A percentile compares a stretch with the other conserved stretches of the same genome.
Evolutionary conservation across 305 asterid genomes (phyloP).

Genomic region (Fraxinus sp.): DNA sequence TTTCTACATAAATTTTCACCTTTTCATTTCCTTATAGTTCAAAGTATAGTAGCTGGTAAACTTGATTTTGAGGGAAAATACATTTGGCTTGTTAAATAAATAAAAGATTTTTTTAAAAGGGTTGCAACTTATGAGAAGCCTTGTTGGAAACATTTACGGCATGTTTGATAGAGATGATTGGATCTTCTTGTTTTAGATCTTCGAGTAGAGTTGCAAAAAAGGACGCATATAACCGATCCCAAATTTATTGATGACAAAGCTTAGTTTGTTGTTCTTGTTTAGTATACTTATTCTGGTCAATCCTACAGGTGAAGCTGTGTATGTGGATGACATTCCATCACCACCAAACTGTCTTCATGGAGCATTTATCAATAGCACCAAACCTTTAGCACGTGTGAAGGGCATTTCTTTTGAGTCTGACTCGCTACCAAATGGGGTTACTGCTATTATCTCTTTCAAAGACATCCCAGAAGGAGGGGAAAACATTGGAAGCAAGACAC

Average conservation of each 20-base stretch:
- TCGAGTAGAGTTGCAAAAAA: background rate
- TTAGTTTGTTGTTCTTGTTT: background rate
- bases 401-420: conserved; percentile 38
- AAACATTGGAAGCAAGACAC: conserved; percentile 43
- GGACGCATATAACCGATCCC: background rate
- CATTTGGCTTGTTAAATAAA: background rate
- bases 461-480: conserved; percentile 67
- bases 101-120: background rate
- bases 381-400: conserved; percentile 58
- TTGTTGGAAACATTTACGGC: background rate
- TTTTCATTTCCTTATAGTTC: background rate
- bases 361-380: conserved; percentile 63
- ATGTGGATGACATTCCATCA: conserved; percentile 77
- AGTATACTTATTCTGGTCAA: background rate
- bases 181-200: background rate
- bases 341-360: conserved; percentile 70
- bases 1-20: background rate
- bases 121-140: background rate
- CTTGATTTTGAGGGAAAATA: background rate
- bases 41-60: background rate
- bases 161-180: background rate
- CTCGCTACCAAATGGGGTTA: conserved; percentile 32
- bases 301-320: conserved; percentile 71
- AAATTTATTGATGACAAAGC: background rate
- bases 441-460: conserved; percentile 49